Base-by-base conservation (phyloP, 192 early-diverging fungal genomes). In the Glomus cerebriforme region DNA sequence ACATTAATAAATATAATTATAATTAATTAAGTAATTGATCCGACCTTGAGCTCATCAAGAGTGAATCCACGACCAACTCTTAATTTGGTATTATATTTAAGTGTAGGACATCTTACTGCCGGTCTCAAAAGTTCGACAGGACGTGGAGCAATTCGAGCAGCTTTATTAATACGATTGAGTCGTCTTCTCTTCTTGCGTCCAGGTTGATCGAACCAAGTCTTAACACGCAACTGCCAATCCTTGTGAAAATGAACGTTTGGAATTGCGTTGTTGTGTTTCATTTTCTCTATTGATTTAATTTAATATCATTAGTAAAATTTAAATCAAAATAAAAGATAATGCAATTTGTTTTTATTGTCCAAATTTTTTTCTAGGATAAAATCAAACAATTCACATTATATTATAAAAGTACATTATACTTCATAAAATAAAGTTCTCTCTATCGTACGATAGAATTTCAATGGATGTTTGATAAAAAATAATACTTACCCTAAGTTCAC, bases 151-250 rank as follows among this genome's bases (percentile, higher is more conserved):
- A 99, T 93, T 85, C 87, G 87, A 81, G 95, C 95, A 75, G 97
- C 97, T 94, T 99, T 99, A 88, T 93, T 90, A 87, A 94, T 88
- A 81, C 98, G 92, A 79, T 91, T 89, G 47, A 92, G 86, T 79
- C 97, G 90, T 83, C 98, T 88, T 82, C 92, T 88, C 89, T 94
- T 93, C 94, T 98, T 98, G 83, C 92, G 92, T 81, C 95, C 95
- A 81, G 96, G 93, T 87, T 96, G 97, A 90, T 98, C 92, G 90
- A 99, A 99, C 96, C 96, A 98, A 81, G 96, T 98, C 89, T 93
- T 94, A 78, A 99, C 96, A 83, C 95, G 95, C 81, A 87, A 83
- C 86, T 98, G 94, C 96, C 96, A 97, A 89, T 96, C 93, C 93
- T 98, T 98, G 88, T 92, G 98, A 93, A 98, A 96, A 87, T 99